Conservation (phyloP, 805 yeast genomes). For the Wickerhamomyces chaumierensis region DNA sequence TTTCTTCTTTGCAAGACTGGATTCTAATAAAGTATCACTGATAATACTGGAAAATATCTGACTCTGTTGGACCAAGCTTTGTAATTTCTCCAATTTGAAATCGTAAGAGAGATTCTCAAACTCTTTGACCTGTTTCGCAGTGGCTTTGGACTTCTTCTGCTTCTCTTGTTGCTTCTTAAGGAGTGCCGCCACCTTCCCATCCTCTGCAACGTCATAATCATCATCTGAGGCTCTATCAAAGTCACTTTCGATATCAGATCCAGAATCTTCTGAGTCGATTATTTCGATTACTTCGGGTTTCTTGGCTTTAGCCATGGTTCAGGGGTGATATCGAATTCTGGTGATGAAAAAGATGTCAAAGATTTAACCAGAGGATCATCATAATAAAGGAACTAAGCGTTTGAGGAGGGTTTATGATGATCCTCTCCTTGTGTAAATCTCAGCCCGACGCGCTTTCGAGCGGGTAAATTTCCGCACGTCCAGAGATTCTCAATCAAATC, state of each 20-base stretch:
- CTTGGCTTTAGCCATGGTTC: too few species aligned
- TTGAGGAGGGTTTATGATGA: too few species aligned
- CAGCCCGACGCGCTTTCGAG: neutral
- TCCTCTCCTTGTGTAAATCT: slow-evolving; percentile 1
- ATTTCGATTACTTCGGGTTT: too few species aligned
- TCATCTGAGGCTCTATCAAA: slow-evolving; percentile 1
- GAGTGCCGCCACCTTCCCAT: slow-evolving; percentile 9
- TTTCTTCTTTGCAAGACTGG: slow-evolving; percentile 25
- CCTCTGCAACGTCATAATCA: slow-evolving; percentile 7
- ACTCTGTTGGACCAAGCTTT: slow-evolving; percentile 74
- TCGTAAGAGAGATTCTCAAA: slow-evolving; percentile 36
- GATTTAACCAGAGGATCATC: too few species aligned
- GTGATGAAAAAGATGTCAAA: too few species aligned
- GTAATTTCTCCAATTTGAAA: slow-evolving; percentile 51
- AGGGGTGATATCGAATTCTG: too few species aligned
- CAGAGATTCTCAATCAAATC: too few species aligned
- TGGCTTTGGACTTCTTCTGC: slow-evolving; percentile 1
- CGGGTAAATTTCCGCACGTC: too few species aligned
- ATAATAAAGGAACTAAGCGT: too few species aligned
- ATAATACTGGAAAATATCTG: slow-evolving; percentile 81
- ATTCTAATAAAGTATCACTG: slow-evolving; percentile 60
- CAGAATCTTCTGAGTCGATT: too few species aligned
- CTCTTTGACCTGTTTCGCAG: slow-evolving; percentile 10
- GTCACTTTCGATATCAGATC: too few species aligned
- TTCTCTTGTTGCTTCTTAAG: slow-evolving; percentile 6